phyloP scores from a whole-genome alignment of 2,329 filamentous ascomycete species.

The Sphaerulina vaccinii region DNA sequence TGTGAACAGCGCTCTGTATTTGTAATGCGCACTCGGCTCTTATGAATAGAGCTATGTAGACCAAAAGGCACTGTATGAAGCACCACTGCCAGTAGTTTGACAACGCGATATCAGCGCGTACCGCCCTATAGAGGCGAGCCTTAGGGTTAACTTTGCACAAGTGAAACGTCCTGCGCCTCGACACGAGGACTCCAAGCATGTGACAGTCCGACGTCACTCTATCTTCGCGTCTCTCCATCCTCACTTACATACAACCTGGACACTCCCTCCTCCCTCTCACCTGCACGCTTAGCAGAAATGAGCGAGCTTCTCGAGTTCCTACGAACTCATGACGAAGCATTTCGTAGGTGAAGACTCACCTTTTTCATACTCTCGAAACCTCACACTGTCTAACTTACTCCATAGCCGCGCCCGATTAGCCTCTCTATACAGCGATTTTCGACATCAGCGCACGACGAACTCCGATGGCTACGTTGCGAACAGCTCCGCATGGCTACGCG shows the following conservation, averaged over 20 bases:
- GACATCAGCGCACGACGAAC: constrained; percentile 70
- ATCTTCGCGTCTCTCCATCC: neutral
- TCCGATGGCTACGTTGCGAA: constrained; percentile 84
- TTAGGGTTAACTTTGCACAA: neutral
- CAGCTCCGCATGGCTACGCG: constrained; percentile 73
- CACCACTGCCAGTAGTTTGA: neutral
- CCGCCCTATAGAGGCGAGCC: constrained; percentile 2
- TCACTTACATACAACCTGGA: neutral
- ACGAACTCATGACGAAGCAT: constrained; percentile 50
- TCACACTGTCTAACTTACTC: constrained; percentile 12
- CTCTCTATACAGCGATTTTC: constrained; percentile 86
- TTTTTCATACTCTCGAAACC: constrained; percentile 4
- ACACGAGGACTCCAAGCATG: neutral
- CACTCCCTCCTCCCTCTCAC: neutral
- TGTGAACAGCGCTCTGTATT: neutral
- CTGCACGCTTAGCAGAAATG: too few relatives aligned
- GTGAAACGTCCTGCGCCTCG: neutral
- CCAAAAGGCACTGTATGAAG: constrained; percentile 4
- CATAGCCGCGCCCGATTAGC: constrained; percentile 67
- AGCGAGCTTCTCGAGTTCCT: constrained; percentile 61
- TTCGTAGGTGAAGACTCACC: constrained; percentile 43
- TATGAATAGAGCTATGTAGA: constrained; percentile 7
- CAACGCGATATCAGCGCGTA: too few relatives aligned
- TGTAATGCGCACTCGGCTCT: neutral
- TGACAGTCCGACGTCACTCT: constrained; percentile 5